These are phyloP conservation scores for Boletus smithii DNA, from an alignment of 1,284 basidiomycete species.

Conservation along the genomic window DNA sequence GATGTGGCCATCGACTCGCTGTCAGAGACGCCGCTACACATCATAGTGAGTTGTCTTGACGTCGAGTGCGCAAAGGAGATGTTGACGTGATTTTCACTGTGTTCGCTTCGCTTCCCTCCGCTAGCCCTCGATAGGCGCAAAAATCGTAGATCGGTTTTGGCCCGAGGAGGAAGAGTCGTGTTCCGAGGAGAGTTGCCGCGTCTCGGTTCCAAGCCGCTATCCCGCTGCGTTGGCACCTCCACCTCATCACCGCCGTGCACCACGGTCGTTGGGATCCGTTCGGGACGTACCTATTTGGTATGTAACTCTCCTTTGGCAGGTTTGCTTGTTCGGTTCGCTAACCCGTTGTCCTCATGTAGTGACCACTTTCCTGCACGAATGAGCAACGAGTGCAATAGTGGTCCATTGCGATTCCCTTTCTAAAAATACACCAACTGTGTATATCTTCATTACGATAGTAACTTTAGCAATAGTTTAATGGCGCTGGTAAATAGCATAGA, in stretches of 20 bases:
- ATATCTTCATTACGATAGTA: slow-evolving; percentile 7
- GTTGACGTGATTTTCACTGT: slow-evolving; percentile 12
- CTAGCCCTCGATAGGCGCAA: slow-evolving; percentile 29
- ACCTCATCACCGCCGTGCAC: slow-evolving; percentile 28
- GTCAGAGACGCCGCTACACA: slow-evolving; percentile 1
- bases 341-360: slow-evolving; percentile 11
- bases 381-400: slow-evolving; percentile 6
- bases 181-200: slow-evolving; percentile 20
- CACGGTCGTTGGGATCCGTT: slow-evolving; percentile 12
- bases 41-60: slow-evolving; percentile 17
- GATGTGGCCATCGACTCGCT: slow-evolving; percentile 3
- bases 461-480: slow-evolving; percentile 20
- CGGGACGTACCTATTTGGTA: slow-evolving; percentile 22
- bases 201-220: slow-evolving; percentile 9
- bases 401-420: slow-evolving; percentile 28
- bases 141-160: slow-evolving; percentile 33
- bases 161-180: slow-evolving; percentile 27
- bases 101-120: not conserved
- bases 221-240: slow-evolving; percentile 28
- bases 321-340: not conserved
- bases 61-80: not conserved
- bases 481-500: slow-evolving; percentile 11
- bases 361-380: slow-evolving; percentile 18
- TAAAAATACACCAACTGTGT: slow-evolving; percentile 15
- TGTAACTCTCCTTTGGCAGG: not conserved